phyloP scores from a whole-genome alignment of 1,139 yeast genomes.

The Schizosaccharomyces versatilis region DNA sequence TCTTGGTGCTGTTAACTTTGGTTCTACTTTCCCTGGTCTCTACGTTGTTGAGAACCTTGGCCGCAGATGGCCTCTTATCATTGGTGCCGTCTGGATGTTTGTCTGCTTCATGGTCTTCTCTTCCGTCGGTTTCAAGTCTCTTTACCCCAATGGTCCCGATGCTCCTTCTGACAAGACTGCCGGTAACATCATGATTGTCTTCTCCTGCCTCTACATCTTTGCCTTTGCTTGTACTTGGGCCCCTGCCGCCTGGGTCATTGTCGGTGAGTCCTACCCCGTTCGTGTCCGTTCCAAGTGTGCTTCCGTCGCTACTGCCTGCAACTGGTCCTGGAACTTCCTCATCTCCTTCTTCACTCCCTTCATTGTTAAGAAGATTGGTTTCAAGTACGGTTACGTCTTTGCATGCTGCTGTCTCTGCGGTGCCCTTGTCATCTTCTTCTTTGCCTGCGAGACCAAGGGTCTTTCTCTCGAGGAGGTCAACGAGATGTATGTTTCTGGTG shows the following conservation, averaged over 20 bases:
- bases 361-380: constrained; percentile 35
- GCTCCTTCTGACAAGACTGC: constrained; percentile 20
- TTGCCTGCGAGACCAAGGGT: constrained; percentile 55
- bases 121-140: constrained; percentile 29
- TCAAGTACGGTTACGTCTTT: constrained; percentile 56
- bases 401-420: constrained; percentile 41
- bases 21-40: constrained; percentile 34
- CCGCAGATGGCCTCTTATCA: constrained; percentile 40
- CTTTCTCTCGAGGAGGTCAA: constrained; percentile 39
- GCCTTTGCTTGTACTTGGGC: constrained; percentile 74
- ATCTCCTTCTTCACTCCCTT: constrained; percentile 56
- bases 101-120: constrained; percentile 44
- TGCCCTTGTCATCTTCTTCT: constrained; percentile 39
- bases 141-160: constrained; percentile 22
- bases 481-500: constrained; percentile 11
- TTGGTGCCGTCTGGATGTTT: constrained; percentile 45
- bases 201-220: constrained; percentile 59
- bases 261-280: constrained; percentile 53
- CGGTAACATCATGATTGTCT: constrained; percentile 51
- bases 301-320: constrained; percentile 51
- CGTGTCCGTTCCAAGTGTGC: constrained; percentile 56
- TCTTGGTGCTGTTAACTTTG: constrained; percentile 40
- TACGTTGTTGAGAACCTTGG: constrained; percentile 49
- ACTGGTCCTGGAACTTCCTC: constrained; percentile 58
- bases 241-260: constrained; percentile 55